phyloP scores from a whole-genome alignment of 1,139 yeast genomes.

The Yamadazyma aaseri region DNA sequence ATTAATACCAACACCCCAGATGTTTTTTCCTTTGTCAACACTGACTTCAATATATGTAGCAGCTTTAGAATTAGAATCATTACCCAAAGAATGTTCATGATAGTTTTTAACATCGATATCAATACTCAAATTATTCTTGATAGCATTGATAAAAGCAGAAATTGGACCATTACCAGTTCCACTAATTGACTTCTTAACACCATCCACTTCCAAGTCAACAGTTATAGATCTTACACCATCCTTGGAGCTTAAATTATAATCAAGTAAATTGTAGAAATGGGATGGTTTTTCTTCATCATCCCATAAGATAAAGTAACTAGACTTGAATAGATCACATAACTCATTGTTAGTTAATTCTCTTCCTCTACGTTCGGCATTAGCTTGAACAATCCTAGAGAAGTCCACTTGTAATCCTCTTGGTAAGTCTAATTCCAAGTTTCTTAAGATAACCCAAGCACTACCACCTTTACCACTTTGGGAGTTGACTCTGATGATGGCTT shows the following conservation, averaged over 20 bases:
- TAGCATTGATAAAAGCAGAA: slow-evolving; percentile 45
- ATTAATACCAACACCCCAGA: slow-evolving; percentile 50
- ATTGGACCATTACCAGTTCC: slow-evolving; percentile 51
- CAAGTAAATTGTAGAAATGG: slow-evolving; percentile 46
- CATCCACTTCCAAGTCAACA: slow-evolving; percentile 16
- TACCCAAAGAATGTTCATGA: slow-evolving; percentile 45
- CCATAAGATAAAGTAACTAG: slow-evolving; percentile 32
- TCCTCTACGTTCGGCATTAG: slow-evolving; percentile 41
- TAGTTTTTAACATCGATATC: slow-evolving; percentile 39
- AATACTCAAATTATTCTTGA: slow-evolving; percentile 17
- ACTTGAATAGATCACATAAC: slow-evolving; percentile 37
- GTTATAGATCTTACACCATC: slow-evolving; percentile 17
- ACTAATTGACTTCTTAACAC: slow-evolving; percentile 18
- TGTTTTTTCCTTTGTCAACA: slow-evolving; percentile 23
- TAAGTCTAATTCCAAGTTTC: slow-evolving; percentile 47
- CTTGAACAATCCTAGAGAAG: slow-evolving; percentile 41
- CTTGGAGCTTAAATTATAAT: slow-evolving; percentile 44
- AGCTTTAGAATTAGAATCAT: slow-evolving; percentile 44
- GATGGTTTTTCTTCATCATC: slow-evolving; percentile 30
- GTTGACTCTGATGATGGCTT: slow-evolving; percentile 52
- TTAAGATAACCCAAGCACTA: slow-evolving; percentile 49
- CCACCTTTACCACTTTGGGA: slow-evolving; percentile 55
- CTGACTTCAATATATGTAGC: slow-evolving; percentile 47
- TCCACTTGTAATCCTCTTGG: slow-evolving; percentile 47
- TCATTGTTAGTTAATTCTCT: slow-evolving; percentile 47